Evolutionary conservation across 768 basidiomycete genomes (phyloP), one percentile per base, ranked within the genome.

Genomic region (Leccinum uliginosum): DNA sequence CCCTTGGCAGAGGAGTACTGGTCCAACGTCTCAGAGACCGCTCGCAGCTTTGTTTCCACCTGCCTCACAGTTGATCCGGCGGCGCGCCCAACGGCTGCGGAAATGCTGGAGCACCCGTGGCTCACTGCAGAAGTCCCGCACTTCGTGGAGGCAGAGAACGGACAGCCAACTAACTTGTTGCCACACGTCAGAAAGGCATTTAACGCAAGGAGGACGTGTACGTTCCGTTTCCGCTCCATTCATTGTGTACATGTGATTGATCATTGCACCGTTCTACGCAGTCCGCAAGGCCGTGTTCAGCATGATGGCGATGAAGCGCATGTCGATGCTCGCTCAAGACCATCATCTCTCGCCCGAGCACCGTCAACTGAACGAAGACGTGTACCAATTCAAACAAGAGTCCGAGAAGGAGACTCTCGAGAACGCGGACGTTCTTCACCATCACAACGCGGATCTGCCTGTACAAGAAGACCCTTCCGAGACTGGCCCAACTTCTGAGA

Each of bases 111-210:
- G 51, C 94, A 97, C 73, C 76, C 78, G 3, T 73, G 72, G 77
- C 80, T 99, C 52, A 83, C 86, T 30, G 80, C 81, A 51, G 78
- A 80, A 44, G 69, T 78, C 56, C 85, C 86, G 21, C 84, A 91
- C 75, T 90, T 83, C 71, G 89, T 91, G 15, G 73, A 76, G 55
- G 80, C 77, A 57, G 73, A 47, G 48, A 62, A 78, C 34, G 89
- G 87, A 47, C 77, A 76, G 45, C 84, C 86, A 26, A 82, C 81
- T 23, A 86, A 97, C 75, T 78, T 98, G 65, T 74, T 98, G 64
- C 95, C 96, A 27, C 83, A 89, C 46, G 88, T 98, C 73, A 91
- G 86, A 79, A 90, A 84, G 73, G 87, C 84, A 29, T 94, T 97
- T 75, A 84, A 97, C 68, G 93, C 92, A 30, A 90, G 83, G 76